Evolutionary conservation across 495 filamentous ascomycete species (phyloP), one percentile per base, ranked within the genome.

Genomic region (Articulospora tetracladia): DNA sequence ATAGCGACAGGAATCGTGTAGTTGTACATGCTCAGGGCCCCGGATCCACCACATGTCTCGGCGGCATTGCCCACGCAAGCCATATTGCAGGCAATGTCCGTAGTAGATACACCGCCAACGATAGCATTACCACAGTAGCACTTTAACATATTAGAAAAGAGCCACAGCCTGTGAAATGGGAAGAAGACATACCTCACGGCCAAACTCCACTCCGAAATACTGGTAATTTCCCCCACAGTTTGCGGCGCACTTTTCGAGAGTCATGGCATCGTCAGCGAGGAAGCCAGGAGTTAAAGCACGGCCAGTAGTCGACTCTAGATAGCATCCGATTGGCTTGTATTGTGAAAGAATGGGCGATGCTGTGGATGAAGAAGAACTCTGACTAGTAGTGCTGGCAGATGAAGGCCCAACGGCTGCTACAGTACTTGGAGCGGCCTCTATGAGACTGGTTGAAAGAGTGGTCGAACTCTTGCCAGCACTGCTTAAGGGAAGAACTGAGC

Each of bases 201-300:
- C 41, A 23, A 19, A 47, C 20, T 47, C 41, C 4, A 47, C 7
- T 7, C 41, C 41, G 17, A n/a, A 47, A 47, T 19, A 47, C 41
- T 47, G 41, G 41, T 19, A 47, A 19, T 4, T 47, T 47, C 41
- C 41, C 2, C 26, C 19, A 60, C 76, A 78, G 32, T 54, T 60
- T 10, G 61, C 41, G n/a, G 69, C 68, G 50, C 73, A 75, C 24
- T 44, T 52, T 23, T 75, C 73, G 17, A 73, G 47, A 15, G 70
- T 70, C 72, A 74, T 73, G 22, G 36, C 52, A 27, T 60, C 30
- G 20, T 59, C n/a, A 17, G 24, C 27, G 32, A 15, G 57, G 13
- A 64, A 48, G 19, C 48, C 56, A 41, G 39, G 53, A 20, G 28
- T 34, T 3, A 74, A 50, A 10, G 69, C 62, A 8, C 70, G 67